Percentiles rank a stretch among this genome's conserved stretches.
Conservation (phyloP, 495 filamentous ascomycete genomes). For the Polyplosphaeria fusca region DNA sequence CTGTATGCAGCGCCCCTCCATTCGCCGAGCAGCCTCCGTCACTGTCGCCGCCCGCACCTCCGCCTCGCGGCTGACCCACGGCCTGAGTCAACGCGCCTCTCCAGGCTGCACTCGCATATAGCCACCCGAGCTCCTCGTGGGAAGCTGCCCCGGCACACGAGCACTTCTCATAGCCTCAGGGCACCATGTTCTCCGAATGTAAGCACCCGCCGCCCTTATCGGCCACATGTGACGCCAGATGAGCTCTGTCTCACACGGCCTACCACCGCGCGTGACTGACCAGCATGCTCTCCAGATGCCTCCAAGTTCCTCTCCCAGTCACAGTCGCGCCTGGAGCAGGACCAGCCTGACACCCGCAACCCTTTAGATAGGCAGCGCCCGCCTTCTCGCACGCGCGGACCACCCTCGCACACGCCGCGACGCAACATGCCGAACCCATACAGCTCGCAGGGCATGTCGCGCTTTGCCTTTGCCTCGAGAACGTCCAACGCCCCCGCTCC, state of each 20-base stretch:
- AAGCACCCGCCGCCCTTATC: conserved; percentile 44
- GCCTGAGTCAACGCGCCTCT: conserved; percentile 21
- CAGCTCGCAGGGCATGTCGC: conserved; percentile 61
- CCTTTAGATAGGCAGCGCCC: conserved; percentile 48
- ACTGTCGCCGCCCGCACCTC: too few species aligned
- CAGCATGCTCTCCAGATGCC: conserved; percentile 63
- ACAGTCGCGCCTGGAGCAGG: conserved; percentile 74
- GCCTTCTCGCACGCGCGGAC: conserved; percentile 47
- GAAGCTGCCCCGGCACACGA: conserved; percentile 30
- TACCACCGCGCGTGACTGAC: conserved; percentile 38
- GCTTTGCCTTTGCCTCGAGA: conserved; percentile 74
- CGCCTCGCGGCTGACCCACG: conserved; percentile 22
- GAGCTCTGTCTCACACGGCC: conserved; percentile 28
- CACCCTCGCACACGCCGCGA: conserved; percentile 48
- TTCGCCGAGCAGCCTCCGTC: too few species aligned
- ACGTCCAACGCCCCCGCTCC: conserved; percentile 68
- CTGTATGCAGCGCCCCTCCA: too few species aligned
- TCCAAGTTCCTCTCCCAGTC: conserved; percentile 97
- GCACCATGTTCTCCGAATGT: conserved; percentile 97
- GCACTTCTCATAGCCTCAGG: conserved; percentile 26
- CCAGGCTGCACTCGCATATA: conserved; percentile 25
- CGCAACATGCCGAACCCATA: conserved; percentile 64
- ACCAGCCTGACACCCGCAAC: conserved; percentile 48
- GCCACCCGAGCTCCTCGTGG: conserved; percentile 9
- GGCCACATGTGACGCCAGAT: conserved; percentile 24